Evolutionary conservation across 139 green algal species (phyloP).

Genomic region (Yamagishiella unicocca): DNA sequence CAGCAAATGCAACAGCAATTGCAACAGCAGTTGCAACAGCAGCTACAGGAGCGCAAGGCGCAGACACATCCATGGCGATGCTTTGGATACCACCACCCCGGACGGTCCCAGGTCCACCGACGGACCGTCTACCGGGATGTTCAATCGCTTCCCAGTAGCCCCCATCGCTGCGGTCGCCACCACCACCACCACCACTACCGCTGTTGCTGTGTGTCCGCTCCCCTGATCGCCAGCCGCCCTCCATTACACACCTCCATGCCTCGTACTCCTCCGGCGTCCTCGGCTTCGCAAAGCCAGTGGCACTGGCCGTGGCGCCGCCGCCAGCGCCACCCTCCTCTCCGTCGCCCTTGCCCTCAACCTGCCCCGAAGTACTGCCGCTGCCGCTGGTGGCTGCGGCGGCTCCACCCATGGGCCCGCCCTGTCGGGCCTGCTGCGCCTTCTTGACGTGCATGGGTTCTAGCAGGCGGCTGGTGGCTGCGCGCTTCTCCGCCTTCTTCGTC

Average conservation of each 20-base stretch:
- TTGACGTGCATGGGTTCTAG: conserved; percentile 58
- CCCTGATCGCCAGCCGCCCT: too few relatives aligned
- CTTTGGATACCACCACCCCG: too few relatives aligned
- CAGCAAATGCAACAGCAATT: too few relatives aligned
- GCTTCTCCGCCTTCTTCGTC: conserved; percentile 62
- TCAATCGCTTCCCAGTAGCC: too few relatives aligned
- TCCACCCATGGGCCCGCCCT: not conserved
- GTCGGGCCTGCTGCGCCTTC: not conserved
- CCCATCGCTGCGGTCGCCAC: too few relatives aligned
- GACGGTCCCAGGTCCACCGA: too few relatives aligned
- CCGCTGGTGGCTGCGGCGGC: not conserved
- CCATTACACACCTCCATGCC: conserved; percentile 24
- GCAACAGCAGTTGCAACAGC: too few relatives aligned
- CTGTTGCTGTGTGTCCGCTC: too few relatives aligned
- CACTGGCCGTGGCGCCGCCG: not conserved
- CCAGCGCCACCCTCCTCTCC: not conserved
- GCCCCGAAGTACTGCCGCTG: not conserved
- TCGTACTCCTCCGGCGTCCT: conserved; percentile 50
- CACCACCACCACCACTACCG: too few relatives aligned
- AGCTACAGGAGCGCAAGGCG: too few relatives aligned
- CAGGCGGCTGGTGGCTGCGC: conserved; percentile 47
- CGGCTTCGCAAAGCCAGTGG: conserved; percentile 18
- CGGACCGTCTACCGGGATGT: too few relatives aligned
- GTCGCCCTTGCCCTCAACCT: not conserved
- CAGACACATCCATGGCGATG: too few relatives aligned